Evolutionary conservation across 805 yeast genomes (phyloP).

Genomic region (Metschnikowia lunata): DNA sequence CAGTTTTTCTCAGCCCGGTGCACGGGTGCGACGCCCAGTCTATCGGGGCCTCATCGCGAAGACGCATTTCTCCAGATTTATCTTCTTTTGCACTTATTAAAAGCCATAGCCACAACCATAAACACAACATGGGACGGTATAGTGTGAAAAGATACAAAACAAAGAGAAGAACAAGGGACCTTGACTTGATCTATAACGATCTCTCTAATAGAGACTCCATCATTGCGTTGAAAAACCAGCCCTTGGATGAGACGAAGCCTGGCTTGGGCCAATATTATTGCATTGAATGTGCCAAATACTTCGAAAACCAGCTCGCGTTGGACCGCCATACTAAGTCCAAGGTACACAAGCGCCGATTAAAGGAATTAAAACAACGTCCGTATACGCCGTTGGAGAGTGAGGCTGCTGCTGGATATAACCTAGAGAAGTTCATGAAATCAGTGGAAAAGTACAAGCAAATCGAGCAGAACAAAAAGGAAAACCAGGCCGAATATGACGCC

Average conservation of each 20-base stretch:
- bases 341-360: slow-evolving; percentile 82
- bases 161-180: slow-evolving; percentile 78
- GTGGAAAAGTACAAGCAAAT: slow-evolving; percentile 57
- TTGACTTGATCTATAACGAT: slow-evolving; percentile 79
- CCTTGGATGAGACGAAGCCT: slow-evolving; percentile 82
- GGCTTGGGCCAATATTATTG: slow-evolving; percentile 96
- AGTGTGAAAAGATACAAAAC: slow-evolving; percentile 85
- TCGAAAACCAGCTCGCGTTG: slow-evolving; percentile 70
- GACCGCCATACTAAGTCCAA: slow-evolving; percentile 71
- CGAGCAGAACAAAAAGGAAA: slow-evolving; percentile 33
- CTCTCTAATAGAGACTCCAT: slow-evolving; percentile 62
- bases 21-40: background rate
- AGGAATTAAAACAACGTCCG: slow-evolving; percentile 70
- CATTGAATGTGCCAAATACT: slow-evolving; percentile 89
- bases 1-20: background rate
- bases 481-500: slow-evolving; percentile 42
- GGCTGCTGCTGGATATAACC: slow-evolving; percentile 81
- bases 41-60: background rate
- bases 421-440: slow-evolving; percentile 58
- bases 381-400: slow-evolving; percentile 86
- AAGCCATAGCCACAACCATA: no score
- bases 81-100: background rate
- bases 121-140: slow-evolving; percentile 69
- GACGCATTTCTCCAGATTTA: background rate
- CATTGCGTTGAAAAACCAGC: slow-evolving; percentile 67